phyloP scores from a whole-genome alignment of 495 filamentous ascomycete species.

The Staphylotrichum longicolle region DNA sequence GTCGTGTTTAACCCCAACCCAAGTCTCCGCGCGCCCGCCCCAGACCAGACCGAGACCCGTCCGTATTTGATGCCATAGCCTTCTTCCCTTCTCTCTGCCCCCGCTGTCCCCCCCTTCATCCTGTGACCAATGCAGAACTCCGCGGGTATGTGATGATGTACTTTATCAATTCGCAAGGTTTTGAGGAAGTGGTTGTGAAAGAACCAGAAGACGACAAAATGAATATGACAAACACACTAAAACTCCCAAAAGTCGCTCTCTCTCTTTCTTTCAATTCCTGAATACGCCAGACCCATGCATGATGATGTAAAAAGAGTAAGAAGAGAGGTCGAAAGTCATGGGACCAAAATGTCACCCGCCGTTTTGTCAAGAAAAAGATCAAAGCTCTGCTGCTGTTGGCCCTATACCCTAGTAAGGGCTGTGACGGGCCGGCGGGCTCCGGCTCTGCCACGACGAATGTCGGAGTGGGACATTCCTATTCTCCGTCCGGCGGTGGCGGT shows the following conservation, averaged over 20 bases:
- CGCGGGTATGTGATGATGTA: slow-evolving; percentile 25
- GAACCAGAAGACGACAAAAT: slow-evolving; percentile 12
- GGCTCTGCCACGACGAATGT: slow-evolving; percentile 34
- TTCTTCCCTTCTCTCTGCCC: background rate
- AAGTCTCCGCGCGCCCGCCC: no score
- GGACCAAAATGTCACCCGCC: no score
- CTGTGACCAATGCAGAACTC: slow-evolving; percentile 27
- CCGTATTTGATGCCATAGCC: no score
- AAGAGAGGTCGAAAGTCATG: background rate
- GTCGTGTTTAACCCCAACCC: no score
- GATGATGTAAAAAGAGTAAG: slow-evolving; percentile 2
- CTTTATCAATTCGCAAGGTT: slow-evolving; percentile 20
- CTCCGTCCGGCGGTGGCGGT: slow-evolving; percentile 33
- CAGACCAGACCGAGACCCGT: no score
- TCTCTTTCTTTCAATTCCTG: slow-evolving; percentile 6
- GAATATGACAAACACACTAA: background rate
- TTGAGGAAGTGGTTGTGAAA: slow-evolving; percentile 1
- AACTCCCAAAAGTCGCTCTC: background rate
- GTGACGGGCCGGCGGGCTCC: slow-evolving; percentile 33
- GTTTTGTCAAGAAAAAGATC: no score
- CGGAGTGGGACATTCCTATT: slow-evolving; percentile 29
- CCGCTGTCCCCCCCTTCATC: background rate
- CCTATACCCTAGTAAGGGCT: slow-evolving; percentile 28
- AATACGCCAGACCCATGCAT: slow-evolving; percentile 27
- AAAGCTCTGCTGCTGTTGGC: no score